Conservation (phyloP, 805 yeast species). For the Spencermartinsiella europaea region DNA sequence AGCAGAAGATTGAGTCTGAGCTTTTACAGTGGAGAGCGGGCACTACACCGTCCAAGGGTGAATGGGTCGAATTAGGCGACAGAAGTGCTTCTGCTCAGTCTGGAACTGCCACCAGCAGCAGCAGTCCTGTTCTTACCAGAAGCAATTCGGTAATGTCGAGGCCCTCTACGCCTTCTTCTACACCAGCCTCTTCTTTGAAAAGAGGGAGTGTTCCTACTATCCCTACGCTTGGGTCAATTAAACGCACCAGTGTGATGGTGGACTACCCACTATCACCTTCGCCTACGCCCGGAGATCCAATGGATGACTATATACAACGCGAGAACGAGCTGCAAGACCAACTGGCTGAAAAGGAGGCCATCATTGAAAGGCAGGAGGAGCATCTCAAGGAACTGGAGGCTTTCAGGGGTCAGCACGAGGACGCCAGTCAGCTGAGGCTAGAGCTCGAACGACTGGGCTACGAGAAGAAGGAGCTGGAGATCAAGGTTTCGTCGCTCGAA, state of each 20-base stretch:
- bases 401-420: neutral
- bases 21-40: conserved; percentile 36
- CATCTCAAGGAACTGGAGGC: conserved; percentile 13
- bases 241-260: neutral
- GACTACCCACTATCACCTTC: neutral
- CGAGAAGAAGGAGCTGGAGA: conserved; percentile 23
- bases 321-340: conserved; percentile 32
- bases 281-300: neutral
- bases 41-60: conserved; percentile 22
- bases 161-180: conserved; percentile 2
- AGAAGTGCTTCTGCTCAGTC: conserved; percentile 4
- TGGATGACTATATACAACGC: conserved; percentile 20
- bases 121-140: conserved; percentile 5
- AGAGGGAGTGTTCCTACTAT: conserved; percentile 3
- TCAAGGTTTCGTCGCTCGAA: conserved; percentile 14
- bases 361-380: conserved; percentile 17
- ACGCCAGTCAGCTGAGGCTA: conserved; percentile 13
- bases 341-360: conserved; percentile 26
- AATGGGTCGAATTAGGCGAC: conserved; percentile 23
- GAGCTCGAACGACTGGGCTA: conserved; percentile 19
- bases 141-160: neutral
- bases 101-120: neutral
- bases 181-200: neutral
- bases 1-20: conserved; percentile 40
- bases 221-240: neutral